phyloP scores from a whole-genome alignment of 78 protist genomes.

The Emiliania huxleyi region DNA sequence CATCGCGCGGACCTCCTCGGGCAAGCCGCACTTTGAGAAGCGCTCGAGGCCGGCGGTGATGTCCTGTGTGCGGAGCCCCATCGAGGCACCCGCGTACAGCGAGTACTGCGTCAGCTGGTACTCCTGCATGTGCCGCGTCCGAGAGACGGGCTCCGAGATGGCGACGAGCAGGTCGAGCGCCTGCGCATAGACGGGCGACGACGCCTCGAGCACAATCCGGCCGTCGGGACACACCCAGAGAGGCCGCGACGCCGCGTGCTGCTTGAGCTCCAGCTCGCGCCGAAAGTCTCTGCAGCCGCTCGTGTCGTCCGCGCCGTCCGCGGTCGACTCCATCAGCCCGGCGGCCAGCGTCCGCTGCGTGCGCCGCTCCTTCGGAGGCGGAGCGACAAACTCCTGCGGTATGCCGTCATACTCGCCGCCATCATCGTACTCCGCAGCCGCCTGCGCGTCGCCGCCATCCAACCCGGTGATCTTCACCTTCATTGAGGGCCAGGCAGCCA shows the following conservation, averaged over 20 bases:
- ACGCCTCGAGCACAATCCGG: constrained; percentile 86
- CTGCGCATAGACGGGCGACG: constrained; percentile 77
- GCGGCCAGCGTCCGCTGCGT: no score
- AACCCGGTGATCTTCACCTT: no score
- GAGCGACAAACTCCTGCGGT: no score
- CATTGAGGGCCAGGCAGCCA: no score
- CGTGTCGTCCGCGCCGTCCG: no score
- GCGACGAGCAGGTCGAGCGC: constrained; percentile 95
- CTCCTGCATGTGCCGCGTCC: constrained; percentile 70
- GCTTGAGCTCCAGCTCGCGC: background rate
- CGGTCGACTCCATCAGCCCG: no score
- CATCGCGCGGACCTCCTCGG: constrained; percentile 37
- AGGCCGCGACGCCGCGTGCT: background rate
- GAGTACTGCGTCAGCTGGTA: constrained; percentile 89
- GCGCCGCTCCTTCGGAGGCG: no score
- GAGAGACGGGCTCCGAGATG: constrained; percentile 89
- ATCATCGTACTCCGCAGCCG: no score
- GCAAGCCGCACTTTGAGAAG: constrained; percentile 68
- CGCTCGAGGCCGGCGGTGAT: constrained; percentile 56
- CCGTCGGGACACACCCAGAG: constrained; percentile 14
- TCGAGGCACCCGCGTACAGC: constrained; percentile 90
- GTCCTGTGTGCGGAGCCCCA: constrained; percentile 78
- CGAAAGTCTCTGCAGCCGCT: no score
- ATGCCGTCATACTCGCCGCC: no score
- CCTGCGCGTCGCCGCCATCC: no score